Conservation (phyloP, 2,329 filamentous ascomycete species). For the Penicillium sp. region DNA sequence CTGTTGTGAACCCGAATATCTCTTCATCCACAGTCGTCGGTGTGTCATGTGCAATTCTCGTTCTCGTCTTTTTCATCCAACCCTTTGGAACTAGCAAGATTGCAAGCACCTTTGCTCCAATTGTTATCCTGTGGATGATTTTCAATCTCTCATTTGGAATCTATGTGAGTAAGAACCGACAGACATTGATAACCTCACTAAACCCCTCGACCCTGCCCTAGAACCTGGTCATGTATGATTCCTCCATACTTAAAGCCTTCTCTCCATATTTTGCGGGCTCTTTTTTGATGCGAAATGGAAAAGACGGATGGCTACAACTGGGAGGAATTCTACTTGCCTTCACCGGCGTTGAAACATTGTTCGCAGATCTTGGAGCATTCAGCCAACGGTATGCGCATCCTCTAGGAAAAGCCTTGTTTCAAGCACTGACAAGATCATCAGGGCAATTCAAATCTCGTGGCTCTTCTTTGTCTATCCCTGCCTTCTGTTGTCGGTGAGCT, state of each 20-base stretch:
- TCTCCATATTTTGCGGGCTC: slow-evolving; percentile 51
- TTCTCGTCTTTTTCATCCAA: slow-evolving; percentile 56
- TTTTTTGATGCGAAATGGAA: slow-evolving; percentile 53
- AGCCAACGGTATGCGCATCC: slow-evolving; percentile 45
- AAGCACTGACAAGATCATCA: slow-evolving; percentile 1
- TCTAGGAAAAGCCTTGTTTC: not conserved
- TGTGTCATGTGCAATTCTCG: slow-evolving; percentile 54
- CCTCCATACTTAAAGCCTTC: slow-evolving; percentile 55
- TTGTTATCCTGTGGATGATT: slow-evolving; percentile 58
- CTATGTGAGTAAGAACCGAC: slow-evolving; percentile 39
- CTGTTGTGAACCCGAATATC: slow-evolving; percentile 52
- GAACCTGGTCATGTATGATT: slow-evolving; percentile 51
- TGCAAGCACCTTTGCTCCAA: slow-evolving; percentile 53
- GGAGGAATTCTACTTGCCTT: slow-evolving; percentile 71
- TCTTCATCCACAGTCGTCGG: slow-evolving; percentile 51
- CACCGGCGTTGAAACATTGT: slow-evolving; percentile 76
- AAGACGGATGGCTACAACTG: slow-evolving; percentile 55
- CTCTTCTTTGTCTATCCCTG: slow-evolving; percentile 69
- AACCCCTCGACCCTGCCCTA: not conserved
- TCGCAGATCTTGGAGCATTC: slow-evolving; percentile 77
- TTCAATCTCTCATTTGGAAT: slow-evolving; percentile 57
- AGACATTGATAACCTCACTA: not conserved
- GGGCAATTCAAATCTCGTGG: slow-evolving; percentile 74
- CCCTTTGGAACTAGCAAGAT: slow-evolving; percentile 57
- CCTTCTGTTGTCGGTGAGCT: slow-evolving; percentile 45